Conservation (phyloP, 2,329 filamentous ascomycete genomes). For the Xylaria arbuscula region DNA sequence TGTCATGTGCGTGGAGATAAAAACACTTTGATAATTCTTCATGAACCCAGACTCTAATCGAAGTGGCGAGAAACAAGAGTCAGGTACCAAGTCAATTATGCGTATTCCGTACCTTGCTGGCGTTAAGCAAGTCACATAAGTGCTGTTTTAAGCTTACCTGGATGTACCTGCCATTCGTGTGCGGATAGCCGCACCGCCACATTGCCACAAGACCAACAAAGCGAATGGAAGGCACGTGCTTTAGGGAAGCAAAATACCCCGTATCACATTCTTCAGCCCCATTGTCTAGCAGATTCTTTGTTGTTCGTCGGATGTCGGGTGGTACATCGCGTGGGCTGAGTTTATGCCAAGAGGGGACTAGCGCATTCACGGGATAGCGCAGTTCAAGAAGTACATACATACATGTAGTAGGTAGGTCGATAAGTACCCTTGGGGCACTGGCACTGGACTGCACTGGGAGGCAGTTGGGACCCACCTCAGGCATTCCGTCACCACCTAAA, state of each 20-base stretch:
- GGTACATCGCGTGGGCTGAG: background rate
- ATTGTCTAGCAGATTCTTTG: conserved; percentile 12
- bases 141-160: no score
- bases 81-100: background rate
- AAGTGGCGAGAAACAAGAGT: conserved; percentile 20
- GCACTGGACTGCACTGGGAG: background rate
- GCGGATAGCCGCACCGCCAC: conserved; percentile 16
- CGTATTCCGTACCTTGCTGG: conserved; percentile 1
- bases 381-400: no score
- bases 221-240: background rate
- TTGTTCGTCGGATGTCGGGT: background rate
- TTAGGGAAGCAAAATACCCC: background rate
- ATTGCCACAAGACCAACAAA: background rate
- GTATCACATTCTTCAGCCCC: background rate
- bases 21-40: background rate
- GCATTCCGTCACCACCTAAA: background rate
- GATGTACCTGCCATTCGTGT: no score
- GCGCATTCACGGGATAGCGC: background rate
- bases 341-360: background rate
- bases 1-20: conserved; percentile 6
- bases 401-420: background rate
- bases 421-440: background rate
- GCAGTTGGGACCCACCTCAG: conserved; percentile 4
- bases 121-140: background rate
- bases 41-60: background rate